phyloP scores from a whole-genome alignment of 768 basidiomycete species.

The Epithele typhae region DNA sequence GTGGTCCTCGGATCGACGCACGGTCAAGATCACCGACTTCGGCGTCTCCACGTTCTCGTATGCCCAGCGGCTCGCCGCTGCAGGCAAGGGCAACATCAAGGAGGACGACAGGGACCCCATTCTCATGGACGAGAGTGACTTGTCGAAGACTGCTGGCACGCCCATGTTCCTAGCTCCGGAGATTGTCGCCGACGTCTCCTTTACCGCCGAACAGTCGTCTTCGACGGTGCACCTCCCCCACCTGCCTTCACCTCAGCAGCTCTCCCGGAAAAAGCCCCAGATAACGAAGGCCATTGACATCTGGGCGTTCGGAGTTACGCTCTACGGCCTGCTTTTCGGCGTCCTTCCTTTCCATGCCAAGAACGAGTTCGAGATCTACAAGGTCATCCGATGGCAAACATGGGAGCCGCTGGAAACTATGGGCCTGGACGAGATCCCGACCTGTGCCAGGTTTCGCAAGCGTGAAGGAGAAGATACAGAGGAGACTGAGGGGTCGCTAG shows the following conservation, averaged over 20 bases:
- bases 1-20: conserved; percentile 79
- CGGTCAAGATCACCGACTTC: conserved; percentile 97
- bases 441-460: conserved; percentile 53
- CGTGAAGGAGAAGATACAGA: conserved; percentile 8
- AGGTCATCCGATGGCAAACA: conserved; percentile 71
- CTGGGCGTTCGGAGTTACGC: conserved; percentile 95
- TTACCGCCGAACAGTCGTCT: conserved; percentile 14
- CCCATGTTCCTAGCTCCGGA: conserved; percentile 97
- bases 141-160: conserved; percentile 90
- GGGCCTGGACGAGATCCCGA: conserved; percentile 64
- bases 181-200: conserved; percentile 62
- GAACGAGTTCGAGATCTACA: conserved; percentile 75
- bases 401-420: conserved; percentile 66
- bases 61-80: conserved; percentile 72
- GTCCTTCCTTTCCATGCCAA: conserved; percentile 67
- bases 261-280: conserved; percentile 37
- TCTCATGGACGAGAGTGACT: conserved; percentile 78
- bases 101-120: conserved; percentile 46
- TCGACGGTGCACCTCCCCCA: conserved; percentile 30
- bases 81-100: conserved; percentile 38
- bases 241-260: neutral
- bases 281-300: conserved; percentile 95
- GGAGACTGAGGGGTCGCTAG: conserved; percentile 51
- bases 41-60: conserved; percentile 96
- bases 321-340: conserved; percentile 93